Evolutionary conservation across 805 yeast genomes (phyloP).

Genomic region (Saitoella complicata): DNA sequence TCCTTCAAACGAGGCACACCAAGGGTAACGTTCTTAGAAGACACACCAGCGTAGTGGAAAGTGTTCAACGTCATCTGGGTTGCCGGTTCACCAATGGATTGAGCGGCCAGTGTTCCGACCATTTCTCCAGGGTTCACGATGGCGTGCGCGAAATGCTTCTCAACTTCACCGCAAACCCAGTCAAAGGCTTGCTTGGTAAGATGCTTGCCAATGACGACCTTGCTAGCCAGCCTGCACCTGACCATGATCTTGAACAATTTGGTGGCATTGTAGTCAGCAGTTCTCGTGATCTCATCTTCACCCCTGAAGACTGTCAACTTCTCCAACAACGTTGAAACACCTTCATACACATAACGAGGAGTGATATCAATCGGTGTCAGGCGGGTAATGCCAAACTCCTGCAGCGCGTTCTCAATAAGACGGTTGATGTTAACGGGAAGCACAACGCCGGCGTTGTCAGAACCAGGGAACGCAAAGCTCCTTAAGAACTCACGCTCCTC

Average conservation of each 20-base stretch:
- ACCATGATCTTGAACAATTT: constrained; percentile 76
- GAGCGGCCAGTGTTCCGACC: constrained; percentile 97
- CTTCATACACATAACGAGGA: constrained; percentile 57
- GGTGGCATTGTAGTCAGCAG: constrained; percentile 89
- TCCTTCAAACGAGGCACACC: constrained; percentile 98
- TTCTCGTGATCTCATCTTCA: constrained; percentile 47
- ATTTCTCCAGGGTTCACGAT: constrained; percentile 94
- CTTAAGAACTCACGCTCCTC: constrained; percentile 70
- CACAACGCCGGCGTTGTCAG: constrained; percentile 87
- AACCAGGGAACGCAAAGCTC: constrained; percentile 67
- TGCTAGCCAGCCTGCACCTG: constrained; percentile 79
- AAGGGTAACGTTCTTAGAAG: constrained; percentile 85
- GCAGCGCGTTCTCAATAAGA: constrained; percentile 91
- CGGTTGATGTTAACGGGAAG: constrained; percentile 94
- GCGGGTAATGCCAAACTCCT: constrained; percentile 85
- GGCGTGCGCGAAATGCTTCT: constrained; percentile 80
- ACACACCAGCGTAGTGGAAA: constrained; percentile 96
- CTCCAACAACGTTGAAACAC: constrained; percentile 52
- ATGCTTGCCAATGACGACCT: constrained; percentile 80
- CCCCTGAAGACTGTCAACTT: constrained; percentile 73
- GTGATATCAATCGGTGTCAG: constrained; percentile 80
- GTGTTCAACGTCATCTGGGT: constrained; percentile 96
- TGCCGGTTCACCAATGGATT: constrained; percentile 96
- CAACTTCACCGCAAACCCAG: constrained; percentile 92
- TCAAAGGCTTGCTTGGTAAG: constrained; percentile 74